These are phyloP conservation scores for Calonectria pseudoreteaudii DNA, from an alignment of 2,329 filamentous ascomycete genomes.

Conservation along the genomic window DNA sequence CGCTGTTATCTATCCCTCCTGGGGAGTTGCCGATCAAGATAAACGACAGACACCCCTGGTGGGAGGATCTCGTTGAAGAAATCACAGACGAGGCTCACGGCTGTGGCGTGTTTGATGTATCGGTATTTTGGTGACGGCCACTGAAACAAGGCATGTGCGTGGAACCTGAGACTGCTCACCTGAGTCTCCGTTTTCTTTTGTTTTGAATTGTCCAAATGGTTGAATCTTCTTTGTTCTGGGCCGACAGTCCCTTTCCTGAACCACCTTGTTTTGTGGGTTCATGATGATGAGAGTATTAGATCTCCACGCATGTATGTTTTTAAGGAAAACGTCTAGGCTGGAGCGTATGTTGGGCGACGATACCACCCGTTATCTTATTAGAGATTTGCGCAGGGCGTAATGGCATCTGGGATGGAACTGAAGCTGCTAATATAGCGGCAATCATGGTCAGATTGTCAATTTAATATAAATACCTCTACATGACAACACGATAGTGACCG, in stretches of 20 bases:
- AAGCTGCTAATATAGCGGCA: neutral
- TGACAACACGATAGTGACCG: neutral
- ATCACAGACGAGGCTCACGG: neutral
- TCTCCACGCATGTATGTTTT: neutral
- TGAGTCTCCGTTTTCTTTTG: neutral
- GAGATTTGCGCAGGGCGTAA: slow-evolving; percentile 7
- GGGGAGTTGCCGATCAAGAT: neutral
- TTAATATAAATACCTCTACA: neutral
- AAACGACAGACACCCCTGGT: neutral
- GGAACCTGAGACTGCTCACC: neutral
- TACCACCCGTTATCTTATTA: neutral
- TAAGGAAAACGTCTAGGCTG: neutral
- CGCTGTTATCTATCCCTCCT: neutral
- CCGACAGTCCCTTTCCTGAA: neutral
- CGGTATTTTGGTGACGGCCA: neutral
- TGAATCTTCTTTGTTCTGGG: neutral
- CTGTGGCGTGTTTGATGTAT: neutral
- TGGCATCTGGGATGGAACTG: neutral
- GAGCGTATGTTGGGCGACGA: neutral
- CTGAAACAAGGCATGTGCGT: neutral
- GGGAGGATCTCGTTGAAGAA: neutral
- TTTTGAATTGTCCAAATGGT: neutral
- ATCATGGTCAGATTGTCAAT: neutral
- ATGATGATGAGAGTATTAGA: neutral
- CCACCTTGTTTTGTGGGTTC: neutral